phyloP scores from a whole-genome alignment of 305 asterid genomes.

The Rubia tinctorum region DNA sequence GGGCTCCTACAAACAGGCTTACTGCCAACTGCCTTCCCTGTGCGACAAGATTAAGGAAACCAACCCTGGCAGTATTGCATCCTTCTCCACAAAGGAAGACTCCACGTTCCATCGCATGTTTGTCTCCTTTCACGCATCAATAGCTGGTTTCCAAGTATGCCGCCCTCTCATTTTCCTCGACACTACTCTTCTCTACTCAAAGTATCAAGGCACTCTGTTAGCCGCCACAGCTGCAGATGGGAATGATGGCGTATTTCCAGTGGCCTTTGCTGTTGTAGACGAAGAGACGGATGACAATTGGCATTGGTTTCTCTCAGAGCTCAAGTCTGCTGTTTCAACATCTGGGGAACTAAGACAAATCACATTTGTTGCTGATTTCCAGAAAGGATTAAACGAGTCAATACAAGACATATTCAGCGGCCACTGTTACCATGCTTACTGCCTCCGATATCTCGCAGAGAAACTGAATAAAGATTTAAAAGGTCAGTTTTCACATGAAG shows the following conservation, averaged over 20 bases:
- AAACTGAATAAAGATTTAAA: constrained; percentile 84
- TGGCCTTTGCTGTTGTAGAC: constrained; percentile 92
- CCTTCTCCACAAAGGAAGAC: constrained; percentile 81
- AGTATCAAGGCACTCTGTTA: constrained; percentile 77
- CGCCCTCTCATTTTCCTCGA: constrained; percentile 90
- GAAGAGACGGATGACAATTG: constrained; percentile 89
- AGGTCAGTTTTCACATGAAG: constrained; percentile 97
- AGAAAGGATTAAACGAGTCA: constrained; percentile 76
- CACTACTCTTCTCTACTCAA: constrained; percentile 87
- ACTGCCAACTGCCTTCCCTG: constrained; percentile 74
- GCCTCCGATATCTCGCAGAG: constrained; percentile 89
- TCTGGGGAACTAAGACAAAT: constrained; percentile 41
- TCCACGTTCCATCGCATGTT: constrained; percentile 79
- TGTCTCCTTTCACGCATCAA: constrained; percentile 81
- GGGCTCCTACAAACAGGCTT: constrained; percentile 95
- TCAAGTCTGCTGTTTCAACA: constrained; percentile 71
- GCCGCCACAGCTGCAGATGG: constrained; percentile 92
- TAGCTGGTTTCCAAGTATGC: constrained; percentile 78
- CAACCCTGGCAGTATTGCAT: constrained; percentile 83
- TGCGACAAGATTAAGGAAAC: constrained; percentile 90
- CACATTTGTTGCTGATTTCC: constrained; percentile 88
- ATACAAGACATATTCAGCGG: constrained; percentile 68
- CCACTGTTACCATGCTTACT: constrained; percentile 84
- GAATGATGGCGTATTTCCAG: constrained; percentile 81
- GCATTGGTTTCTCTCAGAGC: constrained; percentile 89